Conservation (phyloP, 495 filamentous ascomycete genomes). For the Pseudotulostoma volvatum region DNA sequence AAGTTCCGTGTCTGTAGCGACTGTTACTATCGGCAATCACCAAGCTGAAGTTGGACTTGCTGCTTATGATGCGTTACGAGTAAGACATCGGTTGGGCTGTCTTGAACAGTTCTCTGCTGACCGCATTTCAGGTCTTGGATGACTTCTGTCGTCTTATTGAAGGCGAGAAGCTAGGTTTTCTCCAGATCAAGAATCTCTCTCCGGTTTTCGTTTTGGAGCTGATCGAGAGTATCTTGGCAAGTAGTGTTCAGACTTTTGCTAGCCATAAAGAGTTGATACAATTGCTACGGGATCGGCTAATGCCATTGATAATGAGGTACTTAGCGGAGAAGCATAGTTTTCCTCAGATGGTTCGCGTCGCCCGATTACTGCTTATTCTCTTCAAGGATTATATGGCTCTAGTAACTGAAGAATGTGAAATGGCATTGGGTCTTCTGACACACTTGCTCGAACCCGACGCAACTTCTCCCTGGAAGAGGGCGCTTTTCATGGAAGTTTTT, state of each 20-base stretch:
- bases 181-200: conserved; percentile 57
- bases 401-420: conserved; percentile 64
- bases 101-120: too few species aligned
- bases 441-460: conserved; percentile 77
- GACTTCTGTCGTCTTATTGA: conserved; percentile 83
- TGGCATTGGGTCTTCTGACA: conserved; percentile 68
- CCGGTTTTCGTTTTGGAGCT: conserved; percentile 76
- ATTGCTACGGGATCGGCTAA: conserved; percentile 58
- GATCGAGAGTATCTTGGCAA: conserved; percentile 74
- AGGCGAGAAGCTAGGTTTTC: conserved; percentile 61
- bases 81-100: too few species aligned
- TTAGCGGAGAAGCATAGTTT: conserved; percentile 68
- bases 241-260: conserved; percentile 65
- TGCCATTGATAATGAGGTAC: conserved; percentile 66
- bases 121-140: conserved; percentile 46
- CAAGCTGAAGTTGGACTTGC: conserved; percentile 50
- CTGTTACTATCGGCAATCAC: conserved; percentile 36
- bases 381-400: conserved; percentile 60
- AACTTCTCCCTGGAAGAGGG: conserved; percentile 63
- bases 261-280: conserved; percentile 66
- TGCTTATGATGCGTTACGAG: conserved; percentile 71
- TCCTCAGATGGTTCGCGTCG: conserved; percentile 63
- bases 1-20: conserved; percentile 17
- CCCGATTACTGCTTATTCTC: conserved; percentile 65
- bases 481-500: conserved; percentile 81